These are phyloP conservation scores for Pseudogymnoascus sp. DNA, from an alignment of 2,329 filamentous ascomycete species.

Conservation along the genomic window DNA sequence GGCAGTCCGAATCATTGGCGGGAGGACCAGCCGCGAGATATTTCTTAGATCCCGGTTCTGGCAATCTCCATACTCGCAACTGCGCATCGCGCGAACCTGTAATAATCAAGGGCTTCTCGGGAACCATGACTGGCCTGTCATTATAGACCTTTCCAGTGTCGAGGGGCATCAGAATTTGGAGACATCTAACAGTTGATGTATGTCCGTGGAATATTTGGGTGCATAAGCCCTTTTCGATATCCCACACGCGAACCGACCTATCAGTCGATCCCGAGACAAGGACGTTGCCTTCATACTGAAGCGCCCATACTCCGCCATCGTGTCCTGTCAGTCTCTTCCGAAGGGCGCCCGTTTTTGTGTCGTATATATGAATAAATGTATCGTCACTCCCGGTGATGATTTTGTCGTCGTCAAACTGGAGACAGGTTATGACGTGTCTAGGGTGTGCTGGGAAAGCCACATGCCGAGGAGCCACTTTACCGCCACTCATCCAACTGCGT, in stretches of 20 bases:
- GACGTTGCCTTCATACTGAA: constrained; percentile 93
- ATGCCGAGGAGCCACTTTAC: constrained; percentile 75
- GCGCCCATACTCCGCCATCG: constrained; percentile 93
- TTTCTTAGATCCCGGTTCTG: constrained; percentile 64
- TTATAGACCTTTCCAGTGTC: constrained; percentile 63
- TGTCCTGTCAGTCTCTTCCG: constrained; percentile 81
- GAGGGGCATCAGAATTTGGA: constrained; percentile 87
- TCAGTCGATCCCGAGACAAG: constrained; percentile 95
- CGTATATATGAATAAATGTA: constrained; percentile 94
- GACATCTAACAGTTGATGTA: constrained; percentile 90
- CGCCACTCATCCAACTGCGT: constrained; percentile 79
- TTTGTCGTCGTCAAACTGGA: constrained; percentile 97
- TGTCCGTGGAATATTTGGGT: constrained; percentile 96
- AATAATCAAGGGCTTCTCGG: constrained; percentile 90
- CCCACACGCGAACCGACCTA: constrained; percentile 97
- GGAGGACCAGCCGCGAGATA: constrained; percentile 75
- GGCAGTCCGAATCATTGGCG: constrained; percentile 70
- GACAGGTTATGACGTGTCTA: constrained; percentile 90
- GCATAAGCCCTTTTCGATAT: constrained; percentile 86
- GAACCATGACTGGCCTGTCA: constrained; percentile 76
- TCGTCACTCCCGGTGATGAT: constrained; percentile 97
- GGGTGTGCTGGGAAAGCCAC: constrained; percentile 96
- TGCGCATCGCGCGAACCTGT: constrained; percentile 94
- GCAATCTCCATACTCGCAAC: constrained; percentile 87
- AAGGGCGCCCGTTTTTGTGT: constrained; percentile 86